phyloP scores from a whole-genome alignment of 2,329 filamentous ascomycete species.

The Aspergillus bombycis region DNA sequence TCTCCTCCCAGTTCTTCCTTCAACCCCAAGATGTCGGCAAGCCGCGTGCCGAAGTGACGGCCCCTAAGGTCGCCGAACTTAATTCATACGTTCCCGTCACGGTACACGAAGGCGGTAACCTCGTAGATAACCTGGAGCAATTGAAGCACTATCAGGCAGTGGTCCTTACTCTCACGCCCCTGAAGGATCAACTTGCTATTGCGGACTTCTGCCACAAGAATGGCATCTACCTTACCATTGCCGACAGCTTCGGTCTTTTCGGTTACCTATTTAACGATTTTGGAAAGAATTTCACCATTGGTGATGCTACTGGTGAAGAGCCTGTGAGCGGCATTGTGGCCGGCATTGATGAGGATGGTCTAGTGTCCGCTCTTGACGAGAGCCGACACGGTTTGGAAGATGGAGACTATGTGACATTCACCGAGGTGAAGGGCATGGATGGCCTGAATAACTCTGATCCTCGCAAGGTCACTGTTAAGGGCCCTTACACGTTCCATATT shows the following conservation, averaged over 20 bases:
- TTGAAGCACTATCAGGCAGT: conserved; percentile 92
- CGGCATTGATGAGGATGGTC: conserved; percentile 81
- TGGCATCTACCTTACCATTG: conserved; percentile 84
- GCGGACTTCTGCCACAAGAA: conserved; percentile 94
- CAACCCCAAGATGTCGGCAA: conserved; percentile 86
- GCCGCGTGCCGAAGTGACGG: conserved; percentile 82
- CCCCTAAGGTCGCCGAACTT: conserved; percentile 86
- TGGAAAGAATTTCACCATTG: conserved; percentile 87
- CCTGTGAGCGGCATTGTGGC: conserved; percentile 86
- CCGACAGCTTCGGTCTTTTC: conserved; percentile 91
- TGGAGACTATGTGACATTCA: conserved; percentile 94
- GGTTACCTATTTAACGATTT: conserved; percentile 98
- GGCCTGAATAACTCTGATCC: conserved; percentile 80
- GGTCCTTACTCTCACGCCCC: conserved; percentile 81
- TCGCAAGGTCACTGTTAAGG: conserved; percentile 89
- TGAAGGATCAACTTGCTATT: conserved; percentile 79
- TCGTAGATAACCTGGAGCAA: conserved; percentile 75
- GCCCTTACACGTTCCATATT: conserved; percentile 96
- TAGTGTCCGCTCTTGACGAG: conserved; percentile 93
- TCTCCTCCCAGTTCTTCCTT: conserved; percentile 98
- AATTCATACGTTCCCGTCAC: conserved; percentile 94
- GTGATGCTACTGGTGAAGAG: conserved; percentile 88
- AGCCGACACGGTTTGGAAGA: conserved; percentile 93
- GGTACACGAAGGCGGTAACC: conserved; percentile 66
- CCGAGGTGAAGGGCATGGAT: conserved; percentile 91